Conservation (phyloP, 805 yeast genomes). For the Wickerhamia fluorescens region DNA sequence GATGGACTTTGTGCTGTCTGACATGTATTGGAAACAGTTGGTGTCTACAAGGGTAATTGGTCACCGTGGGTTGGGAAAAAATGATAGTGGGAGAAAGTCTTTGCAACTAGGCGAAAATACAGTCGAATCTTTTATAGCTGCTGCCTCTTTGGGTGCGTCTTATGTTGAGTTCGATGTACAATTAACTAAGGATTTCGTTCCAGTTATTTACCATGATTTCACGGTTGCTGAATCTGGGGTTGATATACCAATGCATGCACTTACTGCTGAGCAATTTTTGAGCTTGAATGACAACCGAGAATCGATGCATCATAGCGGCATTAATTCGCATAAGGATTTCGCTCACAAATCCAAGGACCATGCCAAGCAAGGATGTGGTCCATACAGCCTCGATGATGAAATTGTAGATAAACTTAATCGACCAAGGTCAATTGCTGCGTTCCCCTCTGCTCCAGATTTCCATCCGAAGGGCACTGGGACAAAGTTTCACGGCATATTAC, state of each 20-base stretch:
- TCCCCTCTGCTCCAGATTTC: conserved; percentile 28
- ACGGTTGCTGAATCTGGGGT: conserved; percentile 92
- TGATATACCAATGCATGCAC: conserved; percentile 91
- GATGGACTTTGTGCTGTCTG: conserved; percentile 57
- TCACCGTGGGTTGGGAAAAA: conserved; percentile 92
- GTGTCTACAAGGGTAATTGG: conserved; percentile 90
- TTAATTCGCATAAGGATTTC: background rate
- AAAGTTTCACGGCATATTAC: conserved; percentile 2
- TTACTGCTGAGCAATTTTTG: conserved; percentile 84
- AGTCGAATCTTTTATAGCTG: conserved; percentile 89
- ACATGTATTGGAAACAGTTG: conserved; percentile 86
- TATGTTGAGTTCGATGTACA: conserved; percentile 97
- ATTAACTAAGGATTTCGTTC: conserved; percentile 81
- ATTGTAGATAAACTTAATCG: conserved; percentile 24
- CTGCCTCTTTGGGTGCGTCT: conserved; percentile 92
- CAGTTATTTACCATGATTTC: conserved; percentile 93
- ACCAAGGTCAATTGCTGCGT: conserved; percentile 33
- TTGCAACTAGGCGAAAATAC: conserved; percentile 94
- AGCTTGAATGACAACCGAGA: conserved; percentile 32
- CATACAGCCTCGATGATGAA: conserved; percentile 30
- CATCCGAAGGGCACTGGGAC: conserved; percentile 5
- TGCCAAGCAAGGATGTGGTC: conserved; percentile 7
- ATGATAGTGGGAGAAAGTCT: conserved; percentile 60
- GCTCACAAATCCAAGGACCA: conserved; percentile 3
- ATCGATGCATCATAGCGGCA: background rate